phyloP scores from a whole-genome alignment of 306 rosid species.

The Glycine soja region DNA sequence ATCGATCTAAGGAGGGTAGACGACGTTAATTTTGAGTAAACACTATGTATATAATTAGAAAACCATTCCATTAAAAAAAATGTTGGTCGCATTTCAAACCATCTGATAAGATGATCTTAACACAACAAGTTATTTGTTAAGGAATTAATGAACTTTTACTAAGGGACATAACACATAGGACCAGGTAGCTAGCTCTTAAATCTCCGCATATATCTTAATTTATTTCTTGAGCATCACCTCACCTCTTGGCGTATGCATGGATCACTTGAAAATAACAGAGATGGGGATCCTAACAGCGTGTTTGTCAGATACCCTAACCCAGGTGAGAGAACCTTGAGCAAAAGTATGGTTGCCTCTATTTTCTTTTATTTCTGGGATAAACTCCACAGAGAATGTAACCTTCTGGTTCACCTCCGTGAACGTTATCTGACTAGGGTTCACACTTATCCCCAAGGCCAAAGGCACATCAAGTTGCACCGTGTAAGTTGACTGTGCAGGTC shows the following conservation, averaged over 20 bases:
- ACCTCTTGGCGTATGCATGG: no score
- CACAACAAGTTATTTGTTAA: slow-evolving; percentile 13
- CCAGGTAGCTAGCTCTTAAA: no score
- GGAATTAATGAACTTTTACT: background rate
- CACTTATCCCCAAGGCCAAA: slow-evolving; percentile 43
- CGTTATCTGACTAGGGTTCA: slow-evolving; percentile 45
- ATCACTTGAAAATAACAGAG: slow-evolving; percentile 50
- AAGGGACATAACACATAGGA: background rate
- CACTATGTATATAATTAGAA: background rate
- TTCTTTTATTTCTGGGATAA: slow-evolving; percentile 45
- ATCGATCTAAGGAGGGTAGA: background rate
- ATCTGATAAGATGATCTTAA: background rate
- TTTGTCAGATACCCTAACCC: slow-evolving; percentile 63
- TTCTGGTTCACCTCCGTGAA: slow-evolving; percentile 57
- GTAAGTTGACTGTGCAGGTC: slow-evolving; percentile 52
- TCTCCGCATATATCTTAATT: background rate
- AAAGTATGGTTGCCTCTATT: slow-evolving; percentile 37
- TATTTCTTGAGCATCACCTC: slow-evolving; percentile 3
- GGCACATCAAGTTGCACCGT: slow-evolving; percentile 43
- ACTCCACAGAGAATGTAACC: slow-evolving; percentile 44
- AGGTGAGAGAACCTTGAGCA: slow-evolving; percentile 57
- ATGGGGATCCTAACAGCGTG: slow-evolving; percentile 57
- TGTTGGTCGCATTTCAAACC: background rate
- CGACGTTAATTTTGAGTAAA: background rate
- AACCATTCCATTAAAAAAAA: background rate